A percentile compares a stretch with the other conserved stretches of the same genome.
These are phyloP conservation scores for Trichoderma aggressivum DNA, from an alignment of 2,329 filamentous ascomycete genomes.

Conservation along the genomic window DNA sequence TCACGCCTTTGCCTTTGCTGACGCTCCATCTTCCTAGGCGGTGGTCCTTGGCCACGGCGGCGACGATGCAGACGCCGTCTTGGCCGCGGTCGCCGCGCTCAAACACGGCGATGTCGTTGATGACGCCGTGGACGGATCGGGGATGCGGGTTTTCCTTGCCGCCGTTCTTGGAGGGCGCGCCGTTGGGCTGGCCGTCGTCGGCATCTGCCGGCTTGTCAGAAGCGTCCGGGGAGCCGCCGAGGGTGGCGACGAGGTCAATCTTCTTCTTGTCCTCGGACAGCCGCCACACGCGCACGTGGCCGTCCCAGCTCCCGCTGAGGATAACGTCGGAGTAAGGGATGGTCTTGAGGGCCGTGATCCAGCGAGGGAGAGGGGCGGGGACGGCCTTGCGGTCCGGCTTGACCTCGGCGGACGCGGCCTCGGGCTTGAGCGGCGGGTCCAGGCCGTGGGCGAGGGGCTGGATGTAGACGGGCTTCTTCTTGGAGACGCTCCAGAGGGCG, in stretches of 20 bases:
- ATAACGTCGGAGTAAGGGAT: slow-evolving; percentile 89
- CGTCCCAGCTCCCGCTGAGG: slow-evolving; percentile 88
- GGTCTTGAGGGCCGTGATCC: slow-evolving; percentile 83
- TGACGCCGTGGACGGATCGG: slow-evolving; percentile 62
- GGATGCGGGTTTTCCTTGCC: slow-evolving; percentile 24
- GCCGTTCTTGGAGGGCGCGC: slow-evolving; percentile 27
- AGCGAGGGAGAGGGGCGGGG: slow-evolving; percentile 68
- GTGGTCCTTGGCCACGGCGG: slow-evolving; percentile 83
- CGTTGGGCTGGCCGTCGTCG: not conserved
- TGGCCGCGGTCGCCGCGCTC: slow-evolving; percentile 76
- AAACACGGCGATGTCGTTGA: slow-evolving; percentile 86
- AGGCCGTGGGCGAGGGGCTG: slow-evolving; percentile 80
- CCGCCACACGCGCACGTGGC: slow-evolving; percentile 79
- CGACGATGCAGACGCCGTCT: slow-evolving; percentile 77
- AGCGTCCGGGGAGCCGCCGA: slow-evolving; percentile 39
- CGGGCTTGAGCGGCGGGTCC: slow-evolving; percentile 65
- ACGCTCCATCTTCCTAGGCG: slow-evolving; percentile 79
- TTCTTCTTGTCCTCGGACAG: slow-evolving; percentile 78
- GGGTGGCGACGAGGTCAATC: slow-evolving; percentile 67
- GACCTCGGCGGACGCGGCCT: slow-evolving; percentile 70
- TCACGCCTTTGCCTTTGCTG: slow-evolving; percentile 49
- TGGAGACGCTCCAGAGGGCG: slow-evolving; percentile 81
- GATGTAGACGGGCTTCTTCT: slow-evolving; percentile 90
- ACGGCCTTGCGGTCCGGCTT: slow-evolving; percentile 59
- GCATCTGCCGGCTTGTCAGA: not conserved